A percentile compares a stretch with the other conserved stretches of the same genome.
These are phyloP conservation scores for Cucurbita ficifolia DNA, from an alignment of 306 rosid species.

Conservation along the genomic window DNA sequence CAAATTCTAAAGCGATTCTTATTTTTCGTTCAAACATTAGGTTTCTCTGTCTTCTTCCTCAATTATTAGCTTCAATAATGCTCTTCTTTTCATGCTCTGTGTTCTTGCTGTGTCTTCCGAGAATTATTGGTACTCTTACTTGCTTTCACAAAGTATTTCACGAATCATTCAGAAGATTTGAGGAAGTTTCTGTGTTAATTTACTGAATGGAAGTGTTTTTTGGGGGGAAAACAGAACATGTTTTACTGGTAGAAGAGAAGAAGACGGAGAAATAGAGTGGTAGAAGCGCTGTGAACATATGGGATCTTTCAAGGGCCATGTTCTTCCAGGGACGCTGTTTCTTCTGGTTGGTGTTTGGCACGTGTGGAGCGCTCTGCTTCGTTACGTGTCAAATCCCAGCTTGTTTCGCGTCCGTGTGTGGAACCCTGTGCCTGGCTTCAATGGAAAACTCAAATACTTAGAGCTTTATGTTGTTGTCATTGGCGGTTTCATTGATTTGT, in stretches of 20 bases:
- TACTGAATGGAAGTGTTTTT: background rate
- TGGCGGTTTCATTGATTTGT: conserved; percentile 75
- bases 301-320: conserved; percentile 98
- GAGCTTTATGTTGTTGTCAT: conserved; percentile 69
- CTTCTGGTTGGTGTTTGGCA: conserved; percentile 86
- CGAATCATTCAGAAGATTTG: background rate
- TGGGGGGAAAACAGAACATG: background rate
- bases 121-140: background rate
- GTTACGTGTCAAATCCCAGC: conserved; percentile 40
- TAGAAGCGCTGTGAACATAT: conserved; percentile 14
- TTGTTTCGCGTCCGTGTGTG: conserved; percentile 46
- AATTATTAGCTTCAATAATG: background rate
- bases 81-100: background rate
- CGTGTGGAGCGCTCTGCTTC: conserved; percentile 61
- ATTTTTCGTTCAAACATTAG: background rate
- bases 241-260: background rate
- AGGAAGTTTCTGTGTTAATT: background rate
- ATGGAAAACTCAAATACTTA: conserved; percentile 62
- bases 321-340: conserved; percentile 83
- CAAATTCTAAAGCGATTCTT: background rate
- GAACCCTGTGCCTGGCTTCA: conserved; percentile 71
- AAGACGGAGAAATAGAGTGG: conserved; percentile 7
- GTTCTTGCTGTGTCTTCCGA: background rate
- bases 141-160: background rate
- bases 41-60: background rate